Percentiles rank a stretch among this genome's conserved stretches.
phyloP scores from a whole-genome alignment of 345 rosid species.

The Ceriops zippeliana region DNA sequence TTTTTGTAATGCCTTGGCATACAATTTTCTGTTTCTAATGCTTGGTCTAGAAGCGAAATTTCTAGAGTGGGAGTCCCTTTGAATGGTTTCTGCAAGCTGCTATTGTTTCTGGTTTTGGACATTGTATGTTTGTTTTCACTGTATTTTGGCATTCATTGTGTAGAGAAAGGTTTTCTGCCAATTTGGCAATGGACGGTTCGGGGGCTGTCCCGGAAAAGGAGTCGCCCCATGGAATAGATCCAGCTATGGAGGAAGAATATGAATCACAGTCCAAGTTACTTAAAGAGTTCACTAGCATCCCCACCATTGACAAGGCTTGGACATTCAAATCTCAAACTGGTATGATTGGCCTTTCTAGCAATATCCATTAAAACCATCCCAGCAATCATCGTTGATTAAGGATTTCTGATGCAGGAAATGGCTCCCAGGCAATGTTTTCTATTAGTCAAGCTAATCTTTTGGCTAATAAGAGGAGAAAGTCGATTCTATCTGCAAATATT shows the following conservation, averaged over 20 bases:
- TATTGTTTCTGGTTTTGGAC: not conserved
- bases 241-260: conserved; percentile 59
- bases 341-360: conserved; percentile 11
- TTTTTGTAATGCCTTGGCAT: too few relatives aligned
- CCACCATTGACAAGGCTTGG: conserved; percentile 83
- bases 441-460: conserved; percentile 75
- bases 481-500: conserved; percentile 51
- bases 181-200: conserved; percentile 48
- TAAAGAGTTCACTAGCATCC: conserved; percentile 55
- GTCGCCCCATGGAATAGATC: conserved; percentile 44
- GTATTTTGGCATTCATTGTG: conserved; percentile 12
- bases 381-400: not conserved
- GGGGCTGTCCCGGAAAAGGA: conserved; percentile 34
- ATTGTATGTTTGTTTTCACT: conserved; percentile 1
- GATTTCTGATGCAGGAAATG: conserved; percentile 36
- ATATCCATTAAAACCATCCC: too few relatives aligned
- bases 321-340: conserved; percentile 52
- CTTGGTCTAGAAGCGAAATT: too few relatives aligned
- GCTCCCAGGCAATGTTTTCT: conserved; percentile 64
- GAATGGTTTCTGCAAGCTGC: not conserved
- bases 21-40: too few relatives aligned
- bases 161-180: conserved; percentile 30
- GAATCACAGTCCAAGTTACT: conserved; percentile 66
- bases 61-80: too few relatives aligned
- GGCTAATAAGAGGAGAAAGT: conserved; percentile 73